Conservation (phyloP, 1,139 yeast genomes). For the Pichia cactophila region DNA sequence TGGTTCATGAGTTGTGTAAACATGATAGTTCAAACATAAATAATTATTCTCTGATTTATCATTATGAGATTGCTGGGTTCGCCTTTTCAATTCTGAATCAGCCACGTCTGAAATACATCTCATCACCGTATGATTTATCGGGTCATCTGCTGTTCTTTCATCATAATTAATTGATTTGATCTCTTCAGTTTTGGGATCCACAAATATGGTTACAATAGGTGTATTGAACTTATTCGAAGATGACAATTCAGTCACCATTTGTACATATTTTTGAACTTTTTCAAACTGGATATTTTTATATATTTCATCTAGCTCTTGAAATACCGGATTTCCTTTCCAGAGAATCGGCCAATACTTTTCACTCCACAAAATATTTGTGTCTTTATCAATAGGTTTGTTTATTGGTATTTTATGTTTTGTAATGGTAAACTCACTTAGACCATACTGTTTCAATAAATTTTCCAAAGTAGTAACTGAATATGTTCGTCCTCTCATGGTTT, state of each 20-base stretch:
- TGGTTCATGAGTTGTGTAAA: conserved; percentile 91
- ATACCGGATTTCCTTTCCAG: conserved; percentile 90
- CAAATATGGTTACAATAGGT: conserved; percentile 41
- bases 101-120: conserved; percentile 59
- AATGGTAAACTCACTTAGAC: conserved; percentile 19
- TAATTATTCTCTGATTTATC: conserved; percentile 33
- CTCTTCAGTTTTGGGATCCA: conserved; percentile 37
- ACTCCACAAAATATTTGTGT: conserved; percentile 59
- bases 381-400: conserved; percentile 56
- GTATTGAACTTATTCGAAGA: conserved; percentile 13
- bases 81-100: conserved; percentile 34
- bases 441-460: conserved; percentile 17
- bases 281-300: conserved; percentile 38
- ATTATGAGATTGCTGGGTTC: conserved; percentile 19
- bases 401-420: conserved; percentile 36
- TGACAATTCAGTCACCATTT: conserved; percentile 23
- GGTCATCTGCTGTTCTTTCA: conserved; percentile 31
- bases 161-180: conserved; percentile 35
- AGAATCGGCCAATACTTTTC: conserved; percentile 71
- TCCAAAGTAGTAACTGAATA: neutral
- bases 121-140: conserved; percentile 71
- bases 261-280: conserved; percentile 36
- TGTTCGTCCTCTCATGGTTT: neutral
- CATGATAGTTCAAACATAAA: conserved; percentile 67
- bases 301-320: conserved; percentile 55